phyloP scores from a whole-genome alignment of 768 basidiomycete genomes.

The Clavulina sp. region DNA sequence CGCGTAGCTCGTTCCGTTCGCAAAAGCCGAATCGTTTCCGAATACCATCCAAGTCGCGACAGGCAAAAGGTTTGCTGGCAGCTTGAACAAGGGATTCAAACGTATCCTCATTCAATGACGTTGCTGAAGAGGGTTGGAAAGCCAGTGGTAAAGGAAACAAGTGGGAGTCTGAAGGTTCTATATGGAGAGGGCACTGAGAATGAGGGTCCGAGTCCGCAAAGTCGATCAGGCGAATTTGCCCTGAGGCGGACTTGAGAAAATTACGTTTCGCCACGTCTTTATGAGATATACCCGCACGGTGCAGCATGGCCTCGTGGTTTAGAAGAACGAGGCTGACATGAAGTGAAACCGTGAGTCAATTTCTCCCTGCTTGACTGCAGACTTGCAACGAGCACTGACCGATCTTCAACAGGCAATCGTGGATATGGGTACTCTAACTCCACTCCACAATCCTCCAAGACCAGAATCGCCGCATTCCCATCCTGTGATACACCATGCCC shows the following conservation, averaged over 20 bases:
- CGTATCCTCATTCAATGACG: too few species aligned
- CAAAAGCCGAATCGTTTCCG: too few species aligned
- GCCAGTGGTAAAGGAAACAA: too few species aligned
- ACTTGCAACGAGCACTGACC: background rate
- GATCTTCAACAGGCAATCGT: background rate
- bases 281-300: background rate
- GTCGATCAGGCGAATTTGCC: background rate
- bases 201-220: too few species aligned
- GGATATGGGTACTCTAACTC: background rate
- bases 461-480: background rate
- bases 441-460: background rate
- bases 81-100: too few species aligned
- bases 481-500: background rate
- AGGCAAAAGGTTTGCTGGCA: too few species aligned
- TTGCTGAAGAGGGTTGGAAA: too few species aligned
- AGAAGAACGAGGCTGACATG: background rate
- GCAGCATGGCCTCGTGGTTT: background rate
- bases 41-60: too few species aligned
- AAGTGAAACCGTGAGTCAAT: background rate
- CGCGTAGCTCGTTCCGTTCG: too few species aligned
- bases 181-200: too few species aligned
- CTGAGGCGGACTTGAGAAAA: background rate
- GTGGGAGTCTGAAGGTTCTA: too few species aligned
- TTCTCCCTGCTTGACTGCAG: too few species aligned
- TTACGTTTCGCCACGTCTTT: background rate